These are phyloP conservation scores for Gynostemma pentaphyllum DNA, from an alignment of 306 rosid species.

Conservation along the genomic window DNA sequence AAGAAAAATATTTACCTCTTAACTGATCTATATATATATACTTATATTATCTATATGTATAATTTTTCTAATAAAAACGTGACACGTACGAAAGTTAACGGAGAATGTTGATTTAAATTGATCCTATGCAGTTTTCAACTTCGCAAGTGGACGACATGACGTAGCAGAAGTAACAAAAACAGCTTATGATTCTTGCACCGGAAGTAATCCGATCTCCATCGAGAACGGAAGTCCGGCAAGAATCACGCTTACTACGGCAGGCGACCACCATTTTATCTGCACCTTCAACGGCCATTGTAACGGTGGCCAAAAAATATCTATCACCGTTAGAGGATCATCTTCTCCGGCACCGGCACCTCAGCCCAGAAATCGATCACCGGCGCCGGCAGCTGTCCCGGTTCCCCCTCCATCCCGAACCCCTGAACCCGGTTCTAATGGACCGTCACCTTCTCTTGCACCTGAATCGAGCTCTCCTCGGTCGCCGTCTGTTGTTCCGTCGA, in stretches of 20 bases:
- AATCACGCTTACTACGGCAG: not conserved
- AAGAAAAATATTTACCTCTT: too few species aligned
- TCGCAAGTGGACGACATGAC: conserved; percentile 19
- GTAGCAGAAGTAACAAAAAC: conserved; percentile 49
- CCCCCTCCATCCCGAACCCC: not conserved
- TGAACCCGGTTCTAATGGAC: not conserved
- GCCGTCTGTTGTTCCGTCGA: not conserved
- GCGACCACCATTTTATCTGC: conserved; percentile 22
- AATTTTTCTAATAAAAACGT: not conserved
- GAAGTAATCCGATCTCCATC: not conserved
- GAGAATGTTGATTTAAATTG: too few species aligned
- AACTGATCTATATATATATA: too few species aligned
- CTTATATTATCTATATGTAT: too few species aligned
- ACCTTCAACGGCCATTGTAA: conserved; percentile 11
- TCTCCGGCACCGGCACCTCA: not conserved
- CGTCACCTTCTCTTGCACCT: not conserved
- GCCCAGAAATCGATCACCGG: not conserved
- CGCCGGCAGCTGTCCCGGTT: not conserved
- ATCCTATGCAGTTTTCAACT: conserved; percentile 60
- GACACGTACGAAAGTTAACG: not conserved
- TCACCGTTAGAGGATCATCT: conserved; percentile 4
- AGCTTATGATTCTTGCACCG: not conserved
- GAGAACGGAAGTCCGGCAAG: not conserved
- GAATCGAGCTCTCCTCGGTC: conserved; percentile 1
- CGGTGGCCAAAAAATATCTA: conserved; percentile 17